phyloP scores from a whole-genome alignment of 768 basidiomycete species.

The Mycena polygramma region DNA sequence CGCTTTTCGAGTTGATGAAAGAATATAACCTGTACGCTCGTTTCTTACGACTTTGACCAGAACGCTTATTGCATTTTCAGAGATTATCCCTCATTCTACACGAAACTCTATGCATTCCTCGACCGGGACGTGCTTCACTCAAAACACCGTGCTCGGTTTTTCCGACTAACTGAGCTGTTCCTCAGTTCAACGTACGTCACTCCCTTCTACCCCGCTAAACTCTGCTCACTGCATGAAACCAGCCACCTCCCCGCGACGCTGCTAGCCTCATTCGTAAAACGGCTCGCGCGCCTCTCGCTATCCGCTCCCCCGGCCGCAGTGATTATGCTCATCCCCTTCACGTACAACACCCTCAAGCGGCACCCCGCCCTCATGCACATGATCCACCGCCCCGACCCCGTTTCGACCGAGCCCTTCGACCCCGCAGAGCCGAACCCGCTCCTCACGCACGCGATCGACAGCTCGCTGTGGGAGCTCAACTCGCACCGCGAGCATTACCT shows the following conservation, averaged over 20 bases:
- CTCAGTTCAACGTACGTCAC: slow-evolving; percentile 86
- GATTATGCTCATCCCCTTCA: slow-evolving; percentile 91
- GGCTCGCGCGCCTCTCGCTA: slow-evolving; percentile 86
- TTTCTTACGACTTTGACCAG: slow-evolving; percentile 15
- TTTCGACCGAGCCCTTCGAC: slow-evolving; percentile 73
- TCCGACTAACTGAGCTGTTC: slow-evolving; percentile 92
- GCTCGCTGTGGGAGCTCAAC: slow-evolving; percentile 93
- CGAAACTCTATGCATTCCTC: slow-evolving; percentile 89
- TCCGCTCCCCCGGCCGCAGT: slow-evolving; percentile 91
- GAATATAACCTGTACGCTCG: slow-evolving; percentile 89
- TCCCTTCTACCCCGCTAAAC: slow-evolving; percentile 13
- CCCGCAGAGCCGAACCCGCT: slow-evolving; percentile 77
- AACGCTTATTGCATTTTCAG: slow-evolving; percentile 54
- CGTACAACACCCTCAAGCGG: slow-evolving; percentile 92
- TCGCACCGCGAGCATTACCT: slow-evolving; percentile 88
- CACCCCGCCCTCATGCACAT: slow-evolving; percentile 94
- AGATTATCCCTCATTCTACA: slow-evolving; percentile 97
- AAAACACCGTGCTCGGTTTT: slow-evolving; percentile 94
- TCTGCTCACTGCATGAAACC: neutral
- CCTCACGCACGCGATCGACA: slow-evolving; percentile 82
- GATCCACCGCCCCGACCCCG: slow-evolving; percentile 77
- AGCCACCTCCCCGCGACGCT: slow-evolving; percentile 90
- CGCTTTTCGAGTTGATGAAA: slow-evolving; percentile 90
- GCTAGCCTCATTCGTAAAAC: slow-evolving; percentile 96
- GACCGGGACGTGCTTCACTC: slow-evolving; percentile 91